Evolutionary conservation across 176 grass and related monocot species (phyloP).

Genomic region (Dactylis glomerata): DNA sequence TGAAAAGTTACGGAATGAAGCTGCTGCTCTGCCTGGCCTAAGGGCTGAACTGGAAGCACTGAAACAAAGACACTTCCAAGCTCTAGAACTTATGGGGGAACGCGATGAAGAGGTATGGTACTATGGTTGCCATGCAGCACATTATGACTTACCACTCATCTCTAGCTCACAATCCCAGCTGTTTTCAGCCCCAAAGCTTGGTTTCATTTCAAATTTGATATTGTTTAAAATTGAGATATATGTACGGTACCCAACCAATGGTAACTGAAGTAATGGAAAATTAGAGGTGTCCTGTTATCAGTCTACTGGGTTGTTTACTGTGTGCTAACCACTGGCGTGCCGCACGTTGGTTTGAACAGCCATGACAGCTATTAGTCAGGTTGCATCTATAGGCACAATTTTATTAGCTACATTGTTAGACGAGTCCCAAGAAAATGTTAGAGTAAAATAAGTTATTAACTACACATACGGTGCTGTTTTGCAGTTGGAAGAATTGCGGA

Average conservation of each 20-base stretch:
- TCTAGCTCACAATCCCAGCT: background rate
- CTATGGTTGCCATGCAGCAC: constrained; percentile 27
- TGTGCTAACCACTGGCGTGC: background rate
- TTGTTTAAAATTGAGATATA: background rate
- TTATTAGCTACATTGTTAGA: background rate
- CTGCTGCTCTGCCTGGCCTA: constrained; percentile 80
- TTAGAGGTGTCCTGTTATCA: background rate
- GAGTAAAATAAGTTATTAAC: background rate
- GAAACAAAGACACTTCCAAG: constrained; percentile 85
- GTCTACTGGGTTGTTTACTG: background rate
- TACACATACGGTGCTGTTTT: constrained; percentile 16
- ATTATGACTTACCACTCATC: background rate
- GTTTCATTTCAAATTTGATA: background rate
- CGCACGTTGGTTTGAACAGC: background rate
- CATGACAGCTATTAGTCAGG: background rate
- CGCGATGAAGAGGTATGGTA: constrained; percentile 95
- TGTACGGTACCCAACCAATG: background rate
- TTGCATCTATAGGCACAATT: background rate
- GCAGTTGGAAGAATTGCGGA: constrained; percentile 93
- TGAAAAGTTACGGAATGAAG: constrained; percentile 79
- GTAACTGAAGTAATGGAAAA: background rate
- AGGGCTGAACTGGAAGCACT: constrained; percentile 87
- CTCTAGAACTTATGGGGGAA: constrained; percentile 98
- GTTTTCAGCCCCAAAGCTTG: background rate
- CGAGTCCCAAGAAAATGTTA: background rate